These are phyloP conservation scores for Prunus yedoensis DNA, from an alignment of 331 rosid species.

Conservation along the genomic window DNA sequence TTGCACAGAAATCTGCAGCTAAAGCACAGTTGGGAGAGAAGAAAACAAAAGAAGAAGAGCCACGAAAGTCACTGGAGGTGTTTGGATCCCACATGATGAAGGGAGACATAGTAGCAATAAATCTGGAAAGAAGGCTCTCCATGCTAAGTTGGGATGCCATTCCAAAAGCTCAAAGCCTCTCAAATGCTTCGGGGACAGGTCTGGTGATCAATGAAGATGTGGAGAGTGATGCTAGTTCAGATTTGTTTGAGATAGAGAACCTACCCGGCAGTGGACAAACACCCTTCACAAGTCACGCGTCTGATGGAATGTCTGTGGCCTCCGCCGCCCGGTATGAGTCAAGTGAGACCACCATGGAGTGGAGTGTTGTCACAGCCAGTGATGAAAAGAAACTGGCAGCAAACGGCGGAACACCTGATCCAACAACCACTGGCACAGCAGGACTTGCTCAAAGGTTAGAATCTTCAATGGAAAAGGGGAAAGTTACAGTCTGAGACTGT, in stretches of 20 bases:
- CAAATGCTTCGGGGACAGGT: slow-evolving; percentile 4
- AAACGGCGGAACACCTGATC: background rate
- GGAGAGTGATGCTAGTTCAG: slow-evolving; percentile 52
- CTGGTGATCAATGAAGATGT: slow-evolving; percentile 26
- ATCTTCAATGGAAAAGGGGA: background rate
- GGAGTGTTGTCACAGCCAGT: slow-evolving; percentile 38
- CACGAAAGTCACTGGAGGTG: slow-evolving; percentile 39
- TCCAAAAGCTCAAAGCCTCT: slow-evolving; percentile 33
- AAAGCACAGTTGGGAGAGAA: slow-evolving; percentile 6
- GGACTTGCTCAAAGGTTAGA: slow-evolving; percentile 2
- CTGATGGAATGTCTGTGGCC: slow-evolving; percentile 17
- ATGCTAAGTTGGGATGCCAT: slow-evolving; percentile 51
- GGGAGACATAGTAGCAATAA: slow-evolving; percentile 28
- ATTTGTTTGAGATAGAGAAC: slow-evolving; percentile 54
- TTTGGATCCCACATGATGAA: slow-evolving; percentile 35
- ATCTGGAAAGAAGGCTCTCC: slow-evolving; percentile 45
- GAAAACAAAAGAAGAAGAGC: slow-evolving; percentile 8
- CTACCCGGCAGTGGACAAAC: slow-evolving; percentile 18
- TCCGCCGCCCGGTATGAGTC: slow-evolving; percentile 27
- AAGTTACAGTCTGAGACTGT: background rate
- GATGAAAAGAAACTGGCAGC: slow-evolving; percentile 31
- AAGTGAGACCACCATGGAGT: slow-evolving; percentile 39
- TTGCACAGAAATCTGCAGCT: slow-evolving; percentile 7
- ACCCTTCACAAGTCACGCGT: background rate
- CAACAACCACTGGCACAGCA: slow-evolving; percentile 2